A percentile compares a stretch with the other conserved stretches of the same genome.
These are phyloP conservation scores for Eucalyptus tenuipes DNA, from an alignment of 345 rosid species.

Conservation along the genomic window DNA sequence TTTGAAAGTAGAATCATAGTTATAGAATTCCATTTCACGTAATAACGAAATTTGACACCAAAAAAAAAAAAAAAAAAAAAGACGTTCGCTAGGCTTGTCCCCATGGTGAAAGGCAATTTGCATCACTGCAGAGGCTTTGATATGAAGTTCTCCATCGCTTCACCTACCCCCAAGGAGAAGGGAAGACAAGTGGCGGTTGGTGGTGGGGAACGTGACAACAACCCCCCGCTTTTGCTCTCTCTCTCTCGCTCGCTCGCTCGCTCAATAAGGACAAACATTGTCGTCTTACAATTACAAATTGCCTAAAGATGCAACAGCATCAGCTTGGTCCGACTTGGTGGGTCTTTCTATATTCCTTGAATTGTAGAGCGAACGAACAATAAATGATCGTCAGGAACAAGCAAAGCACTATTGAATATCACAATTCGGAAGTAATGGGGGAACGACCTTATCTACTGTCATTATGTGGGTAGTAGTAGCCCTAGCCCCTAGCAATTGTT, in stretches of 20 bases:
- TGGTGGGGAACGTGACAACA: conserved; percentile 1
- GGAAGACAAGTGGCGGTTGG: neutral
- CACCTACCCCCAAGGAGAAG: conserved; percentile 1
- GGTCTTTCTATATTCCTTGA: neutral
- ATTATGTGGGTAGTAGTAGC: neutral
- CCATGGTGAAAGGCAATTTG: neutral
- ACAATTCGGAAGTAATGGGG: neutral
- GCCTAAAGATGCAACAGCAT: neutral
- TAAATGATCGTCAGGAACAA: neutral
- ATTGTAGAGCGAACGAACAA: neutral
- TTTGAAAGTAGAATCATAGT: neutral
- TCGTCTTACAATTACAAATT: neutral
- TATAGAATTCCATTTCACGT: neutral
- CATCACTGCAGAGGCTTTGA: neutral
- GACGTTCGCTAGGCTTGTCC: neutral
- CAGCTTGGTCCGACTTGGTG: neutral
- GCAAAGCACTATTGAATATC: neutral
- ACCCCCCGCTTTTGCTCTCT: neutral
- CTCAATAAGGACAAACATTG: neutral
- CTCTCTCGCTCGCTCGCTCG: neutral
- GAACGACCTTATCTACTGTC: neutral
- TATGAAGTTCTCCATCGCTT: neutral
- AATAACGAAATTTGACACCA: neutral
- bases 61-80: too few species aligned
- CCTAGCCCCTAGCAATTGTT: neutral